phyloP scores from a whole-genome alignment of 257 asterid species.

The Ophiorrhiza pumila region DNA sequence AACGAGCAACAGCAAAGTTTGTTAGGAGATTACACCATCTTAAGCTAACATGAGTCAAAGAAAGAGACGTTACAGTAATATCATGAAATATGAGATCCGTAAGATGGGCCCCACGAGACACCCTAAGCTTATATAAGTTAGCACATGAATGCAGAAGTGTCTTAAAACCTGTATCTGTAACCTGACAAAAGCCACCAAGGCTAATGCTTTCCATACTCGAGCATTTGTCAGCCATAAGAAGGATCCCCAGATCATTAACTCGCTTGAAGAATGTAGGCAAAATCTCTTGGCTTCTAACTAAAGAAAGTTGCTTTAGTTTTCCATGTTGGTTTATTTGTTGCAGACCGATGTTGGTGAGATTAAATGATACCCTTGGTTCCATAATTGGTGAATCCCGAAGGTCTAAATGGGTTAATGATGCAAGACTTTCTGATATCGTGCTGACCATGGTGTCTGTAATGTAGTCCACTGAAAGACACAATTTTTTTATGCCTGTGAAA shows the following conservation, averaged over 20 bases:
- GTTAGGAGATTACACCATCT: slow-evolving; percentile 93
- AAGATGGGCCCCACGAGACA: slow-evolving; percentile 72
- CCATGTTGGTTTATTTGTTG: slow-evolving; percentile 83
- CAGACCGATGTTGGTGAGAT: slow-evolving; percentile 88
- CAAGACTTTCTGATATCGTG: slow-evolving; percentile 58
- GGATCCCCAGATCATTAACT: slow-evolving; percentile 96
- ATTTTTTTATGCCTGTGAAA: slow-evolving; percentile 64
- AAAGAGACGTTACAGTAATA: slow-evolving; percentile 73
- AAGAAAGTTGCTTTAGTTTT: slow-evolving; percentile 79
- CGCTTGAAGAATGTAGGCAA: slow-evolving; percentile 75
- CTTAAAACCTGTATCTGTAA: slow-evolving; percentile 87
- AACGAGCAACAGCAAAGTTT: slow-evolving; percentile 58
- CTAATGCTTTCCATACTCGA: slow-evolving; percentile 81
- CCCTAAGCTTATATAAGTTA: slow-evolving; percentile 61
- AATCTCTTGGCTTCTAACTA: slow-evolving; percentile 81
- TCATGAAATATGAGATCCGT: slow-evolving; percentile 95
- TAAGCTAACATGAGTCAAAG: slow-evolving; percentile 70
- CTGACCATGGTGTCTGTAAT: slow-evolving; percentile 81
- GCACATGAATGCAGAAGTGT: slow-evolving; percentile 87
- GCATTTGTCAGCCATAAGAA: slow-evolving; percentile 92
- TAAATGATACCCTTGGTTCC: slow-evolving; percentile 81
- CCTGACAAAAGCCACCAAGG: slow-evolving; percentile 95
- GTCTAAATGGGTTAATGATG: slow-evolving; percentile 68
- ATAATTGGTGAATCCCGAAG: slow-evolving; percentile 89
- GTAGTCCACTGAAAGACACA: slow-evolving; percentile 85